Percentiles rank a stretch among this genome's conserved stretches.
These are phyloP conservation scores for Sanguinoderma infundibulare DNA, from an alignment of 1,284 basidiomycete species.

Conservation along the genomic window DNA sequence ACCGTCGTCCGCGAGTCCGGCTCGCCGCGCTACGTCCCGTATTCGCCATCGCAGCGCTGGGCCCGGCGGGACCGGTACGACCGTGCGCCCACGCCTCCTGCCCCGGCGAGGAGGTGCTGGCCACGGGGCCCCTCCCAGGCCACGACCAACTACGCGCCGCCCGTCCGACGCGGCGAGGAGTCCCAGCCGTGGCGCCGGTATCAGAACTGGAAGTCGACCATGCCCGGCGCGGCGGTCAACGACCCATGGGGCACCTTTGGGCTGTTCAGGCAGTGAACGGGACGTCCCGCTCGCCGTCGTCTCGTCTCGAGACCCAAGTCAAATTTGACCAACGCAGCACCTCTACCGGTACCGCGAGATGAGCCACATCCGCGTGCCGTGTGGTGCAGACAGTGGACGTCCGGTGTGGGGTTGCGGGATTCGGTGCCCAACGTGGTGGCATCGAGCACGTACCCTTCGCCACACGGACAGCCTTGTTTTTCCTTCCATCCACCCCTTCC, in stretches of 20 bases:
- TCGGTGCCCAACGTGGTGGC: conserved; percentile 8
- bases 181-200: conserved; percentile 6
- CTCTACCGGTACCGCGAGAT: neutral
- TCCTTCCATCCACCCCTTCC: neutral
- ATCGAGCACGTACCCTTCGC: conserved; percentile 9
- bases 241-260: conserved; percentile 15
- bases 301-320: too few species aligned
- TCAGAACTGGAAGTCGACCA: conserved; percentile 7
- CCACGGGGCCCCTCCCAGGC: neutral
- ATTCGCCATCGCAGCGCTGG: conserved; percentile 12
- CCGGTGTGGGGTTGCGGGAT: conserved; percentile 12
- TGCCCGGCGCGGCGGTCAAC: conserved; percentile 1
- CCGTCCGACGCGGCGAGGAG: neutral
- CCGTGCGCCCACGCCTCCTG: neutral
- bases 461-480: conserved; percentile 8
- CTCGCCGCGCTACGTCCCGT: conserved; percentile 22
- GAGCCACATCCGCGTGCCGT: neutral
- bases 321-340: too few species aligned
- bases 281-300: too few species aligned
- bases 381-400: neutral
- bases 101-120: neutral
- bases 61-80: neutral
- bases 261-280: conserved; percentile 10
- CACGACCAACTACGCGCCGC: neutral
- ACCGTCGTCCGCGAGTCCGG: conserved; percentile 4